phyloP scores from a whole-genome alignment of 345 rosid species.

The Eucalyptus regnans region DNA sequence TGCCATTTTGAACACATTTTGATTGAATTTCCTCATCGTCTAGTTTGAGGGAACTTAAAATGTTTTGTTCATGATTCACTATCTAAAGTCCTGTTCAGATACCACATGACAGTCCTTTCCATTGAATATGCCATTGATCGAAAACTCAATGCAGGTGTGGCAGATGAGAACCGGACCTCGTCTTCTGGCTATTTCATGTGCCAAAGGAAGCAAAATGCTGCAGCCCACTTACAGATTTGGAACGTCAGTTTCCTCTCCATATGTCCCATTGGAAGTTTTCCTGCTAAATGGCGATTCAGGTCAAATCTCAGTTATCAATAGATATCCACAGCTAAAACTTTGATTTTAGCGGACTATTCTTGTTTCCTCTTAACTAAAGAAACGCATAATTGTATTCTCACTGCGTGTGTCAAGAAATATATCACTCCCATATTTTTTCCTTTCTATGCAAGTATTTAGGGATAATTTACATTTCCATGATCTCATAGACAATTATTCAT shows the following conservation, averaged over 20 bases:
- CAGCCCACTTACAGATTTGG: constrained; percentile 90
- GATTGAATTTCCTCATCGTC: neutral
- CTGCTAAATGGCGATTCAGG: constrained; percentile 86
- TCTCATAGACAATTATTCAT: too few species aligned
- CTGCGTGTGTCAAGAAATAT: neutral
- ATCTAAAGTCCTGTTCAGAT: neutral
- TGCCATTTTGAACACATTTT: neutral
- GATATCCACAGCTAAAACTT: constrained; percentile 28
- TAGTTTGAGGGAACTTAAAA: neutral
- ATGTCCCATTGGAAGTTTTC: constrained; percentile 75
- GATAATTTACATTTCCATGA: too few species aligned
- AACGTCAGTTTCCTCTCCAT: constrained; percentile 47
- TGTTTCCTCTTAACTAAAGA: neutral
- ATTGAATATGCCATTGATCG: neutral
- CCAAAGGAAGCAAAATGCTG: constrained; percentile 64
- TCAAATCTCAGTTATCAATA: constrained; percentile 62
- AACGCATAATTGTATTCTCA: neutral
- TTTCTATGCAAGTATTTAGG: neutral
- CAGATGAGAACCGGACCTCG: constrained; percentile 97
- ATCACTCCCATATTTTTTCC: neutral
- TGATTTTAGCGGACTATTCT: neutral
- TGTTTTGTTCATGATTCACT: neutral
- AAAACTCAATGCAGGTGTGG: constrained; percentile 63
- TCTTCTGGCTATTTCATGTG: constrained; percentile 56
- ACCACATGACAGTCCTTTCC: neutral